Percentiles rank a stretch among this genome's conserved stretches.
These are phyloP conservation scores for Lentinula boryana DNA, from an alignment of 768 basidiomycete genomes.

Conservation along the genomic window DNA sequence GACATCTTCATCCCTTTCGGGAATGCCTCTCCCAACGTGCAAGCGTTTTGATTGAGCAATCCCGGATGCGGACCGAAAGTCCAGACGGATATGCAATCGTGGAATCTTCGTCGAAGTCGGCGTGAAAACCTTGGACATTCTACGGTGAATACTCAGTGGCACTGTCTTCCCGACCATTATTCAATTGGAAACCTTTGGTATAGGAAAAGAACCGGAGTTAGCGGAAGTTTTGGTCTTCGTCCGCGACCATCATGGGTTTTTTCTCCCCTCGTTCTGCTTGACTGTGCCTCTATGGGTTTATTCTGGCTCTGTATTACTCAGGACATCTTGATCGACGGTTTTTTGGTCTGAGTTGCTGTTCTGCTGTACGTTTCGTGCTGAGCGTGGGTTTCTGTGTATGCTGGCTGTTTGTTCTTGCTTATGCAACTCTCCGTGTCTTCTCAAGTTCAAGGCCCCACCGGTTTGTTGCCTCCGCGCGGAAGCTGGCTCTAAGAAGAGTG, in stretches of 20 bases:
- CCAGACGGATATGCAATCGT: neutral
- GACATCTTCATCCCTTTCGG: neutral
- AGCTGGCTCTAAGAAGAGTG: neutral
- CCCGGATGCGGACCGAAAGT: conserved; percentile 1
- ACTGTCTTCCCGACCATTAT: neutral
- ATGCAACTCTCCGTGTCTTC: too few species aligned
- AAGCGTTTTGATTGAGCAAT: conserved; percentile 1
- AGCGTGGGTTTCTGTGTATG: neutral
- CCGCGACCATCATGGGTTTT: neutral
- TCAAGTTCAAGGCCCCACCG: neutral
- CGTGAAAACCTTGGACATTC: conserved; percentile 5
- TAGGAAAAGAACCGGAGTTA: neutral
- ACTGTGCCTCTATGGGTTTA: neutral
- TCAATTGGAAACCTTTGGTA: neutral
- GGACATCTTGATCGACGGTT: neutral
- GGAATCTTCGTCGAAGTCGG: neutral
- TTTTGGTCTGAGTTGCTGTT: neutral
- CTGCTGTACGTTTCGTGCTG: neutral
- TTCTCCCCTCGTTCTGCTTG: neutral
- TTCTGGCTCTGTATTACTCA: neutral
- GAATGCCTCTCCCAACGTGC: neutral
- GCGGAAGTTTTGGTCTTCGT: neutral
- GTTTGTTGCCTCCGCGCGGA: neutral
- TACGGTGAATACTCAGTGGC: neutral
- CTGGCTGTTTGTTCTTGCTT: neutral